Base-by-base conservation (phyloP, 768 basidiomycete species). In the Auricularia heimuer region DNA sequence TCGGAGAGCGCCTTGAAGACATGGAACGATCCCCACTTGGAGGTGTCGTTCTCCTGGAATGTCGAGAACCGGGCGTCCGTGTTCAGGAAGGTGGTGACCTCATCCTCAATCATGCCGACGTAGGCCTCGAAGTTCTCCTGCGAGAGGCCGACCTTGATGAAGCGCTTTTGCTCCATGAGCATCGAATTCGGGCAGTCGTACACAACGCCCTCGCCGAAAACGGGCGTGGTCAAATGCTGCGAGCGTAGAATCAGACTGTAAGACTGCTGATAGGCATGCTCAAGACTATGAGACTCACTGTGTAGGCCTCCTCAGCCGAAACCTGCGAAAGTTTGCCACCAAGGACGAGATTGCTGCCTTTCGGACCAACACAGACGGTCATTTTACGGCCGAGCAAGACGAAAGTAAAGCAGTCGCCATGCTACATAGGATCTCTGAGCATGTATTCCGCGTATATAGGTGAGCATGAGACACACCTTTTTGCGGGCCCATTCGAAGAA, bases 161-260 rank as follows among this genome's bases (percentile, higher is more conserved):
- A 98, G 73, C 89, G 90, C 82, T 99, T 99, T 75, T 99, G 97
- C 71, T 99, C 94, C 95, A 99, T 98, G 76, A 99, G 87, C 56
- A 90, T 78, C 60, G 95, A 91, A 75, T 98, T 98, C 37, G 97
- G 96, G 62, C 92, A 87, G 70, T 98, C 97, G 74, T 98, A 99
- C 11, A 98, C 95, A 58, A 99, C 97, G 60, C 92, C 95, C 72
- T 93, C 94, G 56, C 97, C 97, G 71, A 99, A 99, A 12, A 98
- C 87, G 3, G 96, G 96, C 0, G 90, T 95, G 0, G 94, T 96
- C 56, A 95, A 77, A 72, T 91, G 89, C 94, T 96, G 69, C 14
- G 34, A 37, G 6, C 56, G 64, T 21, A 64, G 56, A 64, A 54
- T 65, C 65, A 70, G 72, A 34, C 3, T 39, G 47, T 65, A 65